These are phyloP conservation scores for Phylloporus sp. DNA, from an alignment of 768 basidiomycete genomes.

Conservation along the genomic window DNA sequence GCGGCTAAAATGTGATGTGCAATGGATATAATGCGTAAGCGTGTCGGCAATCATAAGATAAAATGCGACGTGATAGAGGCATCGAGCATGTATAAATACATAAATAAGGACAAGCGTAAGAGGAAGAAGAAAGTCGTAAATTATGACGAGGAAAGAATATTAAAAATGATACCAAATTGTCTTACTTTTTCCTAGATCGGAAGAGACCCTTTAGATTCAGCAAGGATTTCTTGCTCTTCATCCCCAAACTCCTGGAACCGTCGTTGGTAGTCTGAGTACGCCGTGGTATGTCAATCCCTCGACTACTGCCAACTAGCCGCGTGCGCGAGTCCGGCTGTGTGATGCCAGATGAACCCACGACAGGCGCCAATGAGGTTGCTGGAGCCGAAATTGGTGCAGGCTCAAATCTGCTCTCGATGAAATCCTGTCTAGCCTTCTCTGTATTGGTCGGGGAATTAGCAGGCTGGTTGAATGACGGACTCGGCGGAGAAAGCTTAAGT, in stretches of 20 bases:
- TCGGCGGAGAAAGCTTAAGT: slow-evolving; percentile 35
- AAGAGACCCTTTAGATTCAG: slow-evolving; percentile 32
- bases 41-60: not conserved
- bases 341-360: not conserved
- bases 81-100: not conserved
- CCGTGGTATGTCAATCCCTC: slow-evolving; percentile 6
- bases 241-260: slow-evolving; percentile 5
- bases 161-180: not conserved
- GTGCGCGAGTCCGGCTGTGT: not conserved
- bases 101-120: not conserved
- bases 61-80: not conserved
- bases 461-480: slow-evolving; percentile 30
- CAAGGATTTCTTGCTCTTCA: slow-evolving; percentile 23
- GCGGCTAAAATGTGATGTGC: too few species aligned
- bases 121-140: not conserved
- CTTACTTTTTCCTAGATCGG: slow-evolving; percentile 23
- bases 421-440: slow-evolving; percentile 36
- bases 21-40: too few species aligned
- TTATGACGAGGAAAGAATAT: not conserved
- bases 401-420: slow-evolving; percentile 44
- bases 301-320: not conserved
- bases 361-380: not conserved
- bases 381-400: slow-evolving; percentile 19
- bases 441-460: slow-evolving; percentile 34
- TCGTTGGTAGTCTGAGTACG: slow-evolving; percentile 1